Evolutionary conservation across 495 filamentous ascomycete genomes (phyloP).

Genomic region (Aspergillus panamensis): DNA sequence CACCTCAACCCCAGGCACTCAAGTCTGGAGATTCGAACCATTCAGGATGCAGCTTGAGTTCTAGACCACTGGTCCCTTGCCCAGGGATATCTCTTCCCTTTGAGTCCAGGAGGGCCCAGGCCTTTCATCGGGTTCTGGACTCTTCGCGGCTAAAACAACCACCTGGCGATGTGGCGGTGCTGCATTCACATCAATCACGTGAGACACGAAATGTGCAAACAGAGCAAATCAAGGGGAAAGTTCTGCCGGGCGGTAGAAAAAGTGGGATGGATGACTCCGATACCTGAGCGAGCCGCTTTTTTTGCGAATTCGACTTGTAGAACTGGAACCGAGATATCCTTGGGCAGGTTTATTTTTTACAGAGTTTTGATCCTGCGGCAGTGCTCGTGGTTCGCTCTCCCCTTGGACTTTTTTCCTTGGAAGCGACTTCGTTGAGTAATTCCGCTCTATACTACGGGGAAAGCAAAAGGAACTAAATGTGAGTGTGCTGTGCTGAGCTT

Average conservation of each 20-base stretch:
- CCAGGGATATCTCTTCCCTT: constrained; percentile 18
- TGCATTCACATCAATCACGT: constrained; percentile 9
- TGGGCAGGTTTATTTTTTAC: not conserved
- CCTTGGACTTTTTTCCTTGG: not conserved
- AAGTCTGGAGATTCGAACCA: not conserved
- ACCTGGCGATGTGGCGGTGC: constrained; percentile 14
- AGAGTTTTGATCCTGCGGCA: not conserved
- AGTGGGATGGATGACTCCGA: constrained; percentile 30
- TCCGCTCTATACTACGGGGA: not conserved
- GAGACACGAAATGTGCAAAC: constrained; percentile 23
- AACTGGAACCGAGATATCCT: not conserved
- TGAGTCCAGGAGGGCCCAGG: constrained; percentile 34
- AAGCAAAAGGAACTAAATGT: constrained; percentile 2
- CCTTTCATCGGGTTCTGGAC: constrained; percentile 32
- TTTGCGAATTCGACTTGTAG: constrained; percentile 9
- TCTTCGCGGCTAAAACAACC: constrained; percentile 14
- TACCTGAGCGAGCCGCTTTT: constrained; percentile 33
- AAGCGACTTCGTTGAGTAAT: not conserved
- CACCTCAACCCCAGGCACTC: constrained; percentile 7
- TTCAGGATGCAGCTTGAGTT: constrained; percentile 16
- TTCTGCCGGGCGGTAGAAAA: constrained; percentile 5
- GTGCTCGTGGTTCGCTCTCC: not conserved
- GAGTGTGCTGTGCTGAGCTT: constrained; percentile 10
- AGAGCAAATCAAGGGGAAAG: constrained; percentile 31
- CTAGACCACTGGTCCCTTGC: constrained; percentile 31